Evolutionary conservation across 2,329 filamentous ascomycete species (phyloP).

Genomic region (Alternaria gaisen): DNA sequence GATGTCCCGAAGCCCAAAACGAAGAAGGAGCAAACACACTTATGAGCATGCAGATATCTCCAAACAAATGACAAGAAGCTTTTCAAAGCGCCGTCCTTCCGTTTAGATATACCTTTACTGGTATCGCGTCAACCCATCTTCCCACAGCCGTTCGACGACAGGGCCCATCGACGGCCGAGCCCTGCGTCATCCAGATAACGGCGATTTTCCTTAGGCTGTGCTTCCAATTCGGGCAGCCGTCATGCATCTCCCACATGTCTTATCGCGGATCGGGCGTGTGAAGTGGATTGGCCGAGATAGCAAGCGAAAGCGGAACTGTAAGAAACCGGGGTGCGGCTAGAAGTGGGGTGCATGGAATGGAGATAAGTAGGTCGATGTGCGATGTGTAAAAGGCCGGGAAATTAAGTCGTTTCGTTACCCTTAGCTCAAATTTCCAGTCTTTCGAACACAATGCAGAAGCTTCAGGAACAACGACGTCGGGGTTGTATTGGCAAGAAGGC

Average conservation of each 20-base stretch:
- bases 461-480: no score
- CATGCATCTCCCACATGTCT: constrained; percentile 25
- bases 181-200: constrained; percentile 19
- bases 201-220: constrained; percentile 2
- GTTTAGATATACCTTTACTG: constrained; percentile 11
- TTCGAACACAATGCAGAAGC: no score
- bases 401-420: no score
- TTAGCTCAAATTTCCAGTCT: not conserved
- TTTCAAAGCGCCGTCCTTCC: not conserved
- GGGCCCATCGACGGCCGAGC: not conserved
- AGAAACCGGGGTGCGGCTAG: constrained; percentile 8
- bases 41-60: not conserved
- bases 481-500: not conserved
- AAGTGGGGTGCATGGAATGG: constrained; percentile 18
- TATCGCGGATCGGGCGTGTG: constrained; percentile 27
- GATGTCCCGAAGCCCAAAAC: not conserved
- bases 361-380: not conserved
- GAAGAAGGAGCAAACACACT: not conserved
- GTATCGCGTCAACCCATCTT: constrained; percentile 16
- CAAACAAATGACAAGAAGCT: not conserved
- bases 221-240: constrained; percentile 10
- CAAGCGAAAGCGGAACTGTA: constrained; percentile 2
- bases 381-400: not conserved
- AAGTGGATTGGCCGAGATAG: constrained; percentile 35
- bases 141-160: not conserved